These are phyloP conservation scores for Hypholoma fasciculare DNA, from an alignment of 768 basidiomycete species.

Conservation along the genomic window DNA sequence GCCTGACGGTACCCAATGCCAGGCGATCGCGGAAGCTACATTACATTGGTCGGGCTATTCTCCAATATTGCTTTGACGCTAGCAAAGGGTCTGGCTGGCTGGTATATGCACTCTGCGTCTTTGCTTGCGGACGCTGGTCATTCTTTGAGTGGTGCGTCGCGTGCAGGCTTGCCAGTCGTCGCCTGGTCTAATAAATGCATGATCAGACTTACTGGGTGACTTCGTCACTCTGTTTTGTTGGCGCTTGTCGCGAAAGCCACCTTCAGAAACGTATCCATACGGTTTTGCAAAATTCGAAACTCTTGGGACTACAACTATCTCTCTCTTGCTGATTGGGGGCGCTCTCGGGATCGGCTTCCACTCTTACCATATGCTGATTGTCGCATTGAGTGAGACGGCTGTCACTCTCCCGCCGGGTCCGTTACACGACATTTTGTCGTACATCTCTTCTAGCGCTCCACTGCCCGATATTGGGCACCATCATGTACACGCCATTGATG, in stretches of 20 bases:
- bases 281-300: slow-evolving; percentile 96
- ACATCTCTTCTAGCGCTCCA: slow-evolving; percentile 54
- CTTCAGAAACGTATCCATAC: slow-evolving; percentile 79
- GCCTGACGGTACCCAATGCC: slow-evolving; percentile 3
- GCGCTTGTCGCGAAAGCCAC: slow-evolving; percentile 80
- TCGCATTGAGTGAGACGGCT: slow-evolving; percentile 67
- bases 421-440: slow-evolving; percentile 62
- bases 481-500: slow-evolving; percentile 70
- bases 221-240: slow-evolving; percentile 90
- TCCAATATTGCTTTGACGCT: slow-evolving; percentile 81
- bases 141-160: slow-evolving; percentile 73
- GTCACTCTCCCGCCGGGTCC: slow-evolving; percentile 64
- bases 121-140: slow-evolving; percentile 95
- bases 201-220: slow-evolving; percentile 80
- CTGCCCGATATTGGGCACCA: slow-evolving; percentile 55
- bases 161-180: neutral
- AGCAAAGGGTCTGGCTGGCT: slow-evolving; percentile 86
- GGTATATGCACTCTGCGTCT: slow-evolving; percentile 87
- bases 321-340: slow-evolving; percentile 82
- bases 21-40: slow-evolving; percentile 82
- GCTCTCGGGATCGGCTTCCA: slow-evolving; percentile 87
- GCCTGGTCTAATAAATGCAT: neutral
- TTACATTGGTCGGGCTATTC: slow-evolving; percentile 83
- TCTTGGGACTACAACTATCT: slow-evolving; percentile 88
- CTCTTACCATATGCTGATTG: slow-evolving; percentile 81